Evolutionary conservation across 108 stramenopile species (phyloP), one percentile per base, ranked within the genome.

Genomic region (Skeletonema grethae): DNA sequence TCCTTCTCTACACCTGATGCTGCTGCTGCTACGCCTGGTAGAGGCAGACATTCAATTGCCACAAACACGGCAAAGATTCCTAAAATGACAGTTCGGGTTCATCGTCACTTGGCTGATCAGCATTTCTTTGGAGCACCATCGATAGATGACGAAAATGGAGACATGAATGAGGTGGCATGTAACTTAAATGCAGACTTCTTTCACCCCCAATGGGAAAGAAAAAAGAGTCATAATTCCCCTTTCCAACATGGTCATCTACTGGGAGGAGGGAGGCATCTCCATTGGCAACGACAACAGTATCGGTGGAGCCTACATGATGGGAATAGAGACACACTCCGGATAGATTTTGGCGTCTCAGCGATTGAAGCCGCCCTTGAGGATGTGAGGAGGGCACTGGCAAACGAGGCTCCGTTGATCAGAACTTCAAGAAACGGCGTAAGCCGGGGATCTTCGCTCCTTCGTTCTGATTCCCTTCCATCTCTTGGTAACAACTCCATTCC

Each of bases 51-150:
- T n/a, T 24, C 55, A 7, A 53, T 48, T 18, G 48, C 69, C 13
- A 18, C 50, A 5, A 38, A 55, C 31, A 15, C 32, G 7, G 43
- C 57, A 57, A 61, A 24, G 16, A 18, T 50, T 34, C 87, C 90
- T 3, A 85, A 83, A 64, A 70, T 85, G 53, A 50, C 67, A 12
- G n/a, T 91, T 3, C 65, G 85, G 11, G 63, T 89, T 24, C 94
- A 95, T 83, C 80, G 84, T 34, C 94, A 95, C 67, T 70, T 95
- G 61, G 75, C 83, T 10, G 90, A 95, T 82, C 89, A 89, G 63
- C 91, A 95, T 67, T 73, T 83, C 2, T 67, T 85, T 8, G 84
- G 86, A 11, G 61, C 53, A 7, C 63, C 82, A 3, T 66, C 67
- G 20, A 74, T 90, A 2, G 67, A 84, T 55, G 90, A 91, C 69